Evolutionary conservation across 2,329 filamentous ascomycete species (phyloP).

Genomic region (Sphaerulina vaccinii): DNA sequence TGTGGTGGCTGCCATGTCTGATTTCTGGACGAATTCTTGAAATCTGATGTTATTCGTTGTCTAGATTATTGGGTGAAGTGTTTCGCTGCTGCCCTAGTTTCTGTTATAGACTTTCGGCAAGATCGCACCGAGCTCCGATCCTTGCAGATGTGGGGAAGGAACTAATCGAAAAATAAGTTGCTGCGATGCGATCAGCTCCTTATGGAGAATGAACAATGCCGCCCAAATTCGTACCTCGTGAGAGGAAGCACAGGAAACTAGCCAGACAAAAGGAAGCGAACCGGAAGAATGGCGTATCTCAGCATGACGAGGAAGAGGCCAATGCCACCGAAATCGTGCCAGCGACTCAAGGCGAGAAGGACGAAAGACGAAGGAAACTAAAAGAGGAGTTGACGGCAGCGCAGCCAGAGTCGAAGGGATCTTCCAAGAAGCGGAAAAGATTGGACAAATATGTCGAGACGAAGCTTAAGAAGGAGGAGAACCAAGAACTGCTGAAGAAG

Average conservation of each 20-base stretch:
- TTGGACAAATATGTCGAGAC: conserved; percentile 75
- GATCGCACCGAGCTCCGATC: background rate
- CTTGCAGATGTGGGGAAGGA: background rate
- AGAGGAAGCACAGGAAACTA: conserved; percentile 62
- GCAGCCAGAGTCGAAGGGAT: conserved; percentile 57
- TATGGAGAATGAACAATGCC: conserved; percentile 4
- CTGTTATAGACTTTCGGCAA: background rate
- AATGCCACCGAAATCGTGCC: conserved; percentile 54
- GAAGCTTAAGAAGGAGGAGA: conserved; percentile 94
- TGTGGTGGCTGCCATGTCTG: conserved; percentile 17
- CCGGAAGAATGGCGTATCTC: conserved; percentile 17
- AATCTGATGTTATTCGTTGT: background rate
- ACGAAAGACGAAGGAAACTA: conserved; percentile 53
- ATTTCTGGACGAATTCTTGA: background rate
- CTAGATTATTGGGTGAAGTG: background rate
- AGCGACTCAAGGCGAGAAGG: conserved; percentile 52
- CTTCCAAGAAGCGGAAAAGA: conserved; percentile 65
- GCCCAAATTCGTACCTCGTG: conserved; percentile 53
- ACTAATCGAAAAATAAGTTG: background rate
- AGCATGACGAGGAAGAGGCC: conserved; percentile 52
- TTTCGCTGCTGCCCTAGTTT: background rate
- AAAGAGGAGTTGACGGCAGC: conserved; percentile 55
- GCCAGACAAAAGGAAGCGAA: conserved; percentile 54
- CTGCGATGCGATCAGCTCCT: background rate
- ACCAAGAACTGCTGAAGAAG: conserved; percentile 76